Base-by-base conservation (phyloP, 495 filamentous ascomycete genomes). In the Trichoderma parareesei region DNA sequence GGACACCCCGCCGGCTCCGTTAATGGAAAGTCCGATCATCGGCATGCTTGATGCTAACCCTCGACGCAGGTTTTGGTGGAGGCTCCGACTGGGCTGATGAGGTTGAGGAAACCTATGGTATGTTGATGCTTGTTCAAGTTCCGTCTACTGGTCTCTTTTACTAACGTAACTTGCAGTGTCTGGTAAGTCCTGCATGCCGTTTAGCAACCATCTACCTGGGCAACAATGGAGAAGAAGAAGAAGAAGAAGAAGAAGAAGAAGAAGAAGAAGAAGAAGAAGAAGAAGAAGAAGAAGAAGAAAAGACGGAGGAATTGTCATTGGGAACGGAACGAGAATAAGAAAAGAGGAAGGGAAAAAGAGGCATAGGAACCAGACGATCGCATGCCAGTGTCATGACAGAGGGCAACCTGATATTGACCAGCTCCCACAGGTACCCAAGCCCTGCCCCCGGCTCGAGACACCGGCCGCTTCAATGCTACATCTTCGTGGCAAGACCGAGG, bases 51-150 rank as follows among this genome's bases (percentile, higher is more conserved):
- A 41, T 41, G 38, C 35, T 61, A 18, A 61, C 60, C 42, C 9
- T 8, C 42, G 41, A n/a, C 5, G 35, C 14, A 57, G 53, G 53
- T 35, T 40, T 43, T 44, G 42, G 40, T 68, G 91, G 77, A 41
- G 77, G 91, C 72, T 97, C 94, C 66, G 27, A 27, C 27, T 98
- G 94, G 94, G 94, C 94, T 68, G 94, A 98, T 80, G 94, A 98
- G 72, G 95, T 98, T 83, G 94, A 98, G 74, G 90, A 94, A 69
- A 78, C 89, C 67, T 79, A 82, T 75, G 79, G 90, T 93, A 87
- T 37, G 61, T 61, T 61, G 59, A 1, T 57, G 53, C 27, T 14
- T 33, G 27, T 10, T 37, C 2, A 40, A 13, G 33, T 37, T 16
- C 14, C 9, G 42, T 48, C 20, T 4, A 5, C 18, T 63, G 42